phyloP scores from a whole-genome alignment of 306 rosid species.

The Malus fusca region DNA sequence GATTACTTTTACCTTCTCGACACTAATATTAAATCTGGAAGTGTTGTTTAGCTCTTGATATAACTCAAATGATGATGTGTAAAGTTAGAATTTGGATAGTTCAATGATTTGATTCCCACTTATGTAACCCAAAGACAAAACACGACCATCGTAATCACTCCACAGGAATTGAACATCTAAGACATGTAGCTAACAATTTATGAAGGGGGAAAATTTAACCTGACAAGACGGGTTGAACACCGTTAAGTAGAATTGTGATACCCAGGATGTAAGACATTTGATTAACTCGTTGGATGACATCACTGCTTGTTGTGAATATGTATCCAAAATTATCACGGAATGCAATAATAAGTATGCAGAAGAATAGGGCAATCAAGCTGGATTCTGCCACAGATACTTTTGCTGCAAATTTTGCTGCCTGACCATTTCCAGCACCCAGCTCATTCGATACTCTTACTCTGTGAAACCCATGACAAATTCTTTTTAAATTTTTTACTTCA shows the following conservation, averaged over 20 bases:
- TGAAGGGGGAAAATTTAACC: slow-evolving; percentile 19
- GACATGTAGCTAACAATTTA: background rate
- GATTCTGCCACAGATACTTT: slow-evolving; percentile 47
- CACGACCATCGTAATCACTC: too few species aligned
- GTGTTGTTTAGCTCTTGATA: too few species aligned
- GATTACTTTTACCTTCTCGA: too few species aligned
- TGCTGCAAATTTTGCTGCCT: slow-evolving; percentile 57
- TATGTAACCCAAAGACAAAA: too few species aligned
- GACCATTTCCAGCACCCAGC: slow-evolving; percentile 67
- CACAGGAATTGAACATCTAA: too few species aligned
- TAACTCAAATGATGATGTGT: too few species aligned
- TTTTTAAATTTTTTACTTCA: background rate
- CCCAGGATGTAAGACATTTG: slow-evolving; percentile 39
- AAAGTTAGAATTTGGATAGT: too few species aligned
- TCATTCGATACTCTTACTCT: slow-evolving; percentile 79
- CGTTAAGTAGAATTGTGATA: slow-evolving; percentile 52
- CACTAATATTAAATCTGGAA: too few species aligned
- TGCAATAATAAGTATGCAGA: slow-evolving; percentile 36
- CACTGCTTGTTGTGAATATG: slow-evolving; percentile 48
- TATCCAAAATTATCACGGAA: slow-evolving; percentile 37
- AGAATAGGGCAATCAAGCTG: slow-evolving; percentile 30
- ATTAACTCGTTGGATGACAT: slow-evolving; percentile 41
- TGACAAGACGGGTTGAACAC: slow-evolving; percentile 59
- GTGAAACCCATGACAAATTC: background rate
- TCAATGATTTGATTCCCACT: too few species aligned